Evolutionary conservation across 805 yeast species (phyloP), one percentile per base, ranked within the genome.

Genomic region (Barnettozyma sp.): DNA sequence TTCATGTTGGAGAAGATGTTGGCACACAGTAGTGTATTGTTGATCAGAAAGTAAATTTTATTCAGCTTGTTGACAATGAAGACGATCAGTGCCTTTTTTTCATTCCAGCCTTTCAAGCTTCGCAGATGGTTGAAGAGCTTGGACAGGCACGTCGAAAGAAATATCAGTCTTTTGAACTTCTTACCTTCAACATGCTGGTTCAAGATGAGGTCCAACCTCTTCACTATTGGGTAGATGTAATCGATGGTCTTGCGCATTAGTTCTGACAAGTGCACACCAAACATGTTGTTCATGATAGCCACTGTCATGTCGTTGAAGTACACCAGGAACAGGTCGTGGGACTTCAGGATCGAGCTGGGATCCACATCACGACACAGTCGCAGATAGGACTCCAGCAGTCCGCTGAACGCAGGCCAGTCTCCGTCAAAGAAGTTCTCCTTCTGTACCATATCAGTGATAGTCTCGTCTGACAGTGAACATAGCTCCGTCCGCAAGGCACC

Each of bases 1-100:
- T 70, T 73, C 61, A 77, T 69, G 51, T 76, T 77, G 22, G 78
- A 67, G 48, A 76, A 75, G 26, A 77, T 74, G 45, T 77, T 76
- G 23, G 75, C 66, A 54, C 83, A 77, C 13, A 75, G 56, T 44
- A 75, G 60, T 6, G 82, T 80, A 21, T 70, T 73, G 21, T 64
- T 69, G 16, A 77, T 66, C 26, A 54, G 58, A 49, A 73, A 72
- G 50, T 77, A 77, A 1, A 71, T 57, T 42, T 58, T 60, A 51
- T 80, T 76, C 29, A 77, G 50, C 26, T 63, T 59, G 20, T 65
- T 63, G 10, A 76, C 73, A 9, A 76, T 52, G 39, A 64, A 67
- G 26, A 77, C 48, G 17, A 77, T 61, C 9, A 76, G 55, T 6
- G 65, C 53, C 32, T 66, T 72, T 41, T 73, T 73, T 8, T 60